Percentiles rank a stretch among this genome's conserved stretches.
Evolutionary conservation across 2,329 filamentous ascomycete genomes (phyloP).

Genomic region (Ceratocystis variospora): DNA sequence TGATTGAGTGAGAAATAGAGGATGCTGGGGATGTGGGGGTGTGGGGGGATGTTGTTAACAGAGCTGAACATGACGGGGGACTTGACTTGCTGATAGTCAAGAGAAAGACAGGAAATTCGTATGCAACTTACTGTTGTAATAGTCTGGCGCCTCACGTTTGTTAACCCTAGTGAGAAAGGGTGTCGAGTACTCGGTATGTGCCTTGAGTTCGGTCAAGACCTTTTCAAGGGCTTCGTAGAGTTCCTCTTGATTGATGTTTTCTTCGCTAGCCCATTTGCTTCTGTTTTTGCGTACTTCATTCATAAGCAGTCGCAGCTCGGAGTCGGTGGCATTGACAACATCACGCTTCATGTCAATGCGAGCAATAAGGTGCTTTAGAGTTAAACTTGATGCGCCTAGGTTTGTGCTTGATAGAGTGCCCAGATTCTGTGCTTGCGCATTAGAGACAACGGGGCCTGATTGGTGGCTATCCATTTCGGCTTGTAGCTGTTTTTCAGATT

Average conservation of each 20-base stretch:
- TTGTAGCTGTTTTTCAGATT: conserved; percentile 90
- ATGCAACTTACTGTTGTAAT: conserved; percentile 60
- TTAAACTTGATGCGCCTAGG: conserved; percentile 86
- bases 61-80: conserved; percentile 19
- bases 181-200: conserved; percentile 93
- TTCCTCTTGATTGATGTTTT: conserved; percentile 94
- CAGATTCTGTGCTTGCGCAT: conserved; percentile 26
- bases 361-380: conserved; percentile 90
- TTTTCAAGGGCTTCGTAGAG: conserved; percentile 95
- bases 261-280: conserved; percentile 97
- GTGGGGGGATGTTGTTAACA: background rate
- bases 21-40: no score
- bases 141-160: conserved; percentile 93
- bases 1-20: no score
- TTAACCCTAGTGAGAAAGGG: conserved; percentile 89
- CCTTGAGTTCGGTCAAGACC: conserved; percentile 91
- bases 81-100: no score
- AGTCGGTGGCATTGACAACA: conserved; percentile 80
- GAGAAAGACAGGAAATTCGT: conserved; percentile 15
- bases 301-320: conserved; percentile 81
- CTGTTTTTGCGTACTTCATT: conserved; percentile 95
- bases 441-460: conserved; percentile 40
- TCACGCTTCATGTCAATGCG: conserved; percentile 87
- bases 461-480: conserved; percentile 73
- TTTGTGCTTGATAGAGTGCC: conserved; percentile 88